Base-by-base conservation (phyloP, 768 basidiomycete species). In the Hebeloma cylindrosporum region DNA sequence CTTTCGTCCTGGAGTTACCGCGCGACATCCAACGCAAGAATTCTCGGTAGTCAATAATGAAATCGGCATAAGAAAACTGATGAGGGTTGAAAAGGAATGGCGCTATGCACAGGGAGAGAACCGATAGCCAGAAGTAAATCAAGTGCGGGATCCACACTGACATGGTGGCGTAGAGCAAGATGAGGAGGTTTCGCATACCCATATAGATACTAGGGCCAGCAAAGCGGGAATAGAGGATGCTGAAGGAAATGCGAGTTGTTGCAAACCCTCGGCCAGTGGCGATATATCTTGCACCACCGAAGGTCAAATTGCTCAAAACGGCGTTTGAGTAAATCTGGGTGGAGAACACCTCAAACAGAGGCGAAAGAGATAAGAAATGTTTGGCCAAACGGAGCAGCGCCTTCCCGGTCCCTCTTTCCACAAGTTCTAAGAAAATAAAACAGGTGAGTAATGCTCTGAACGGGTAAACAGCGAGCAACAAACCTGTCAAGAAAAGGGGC, bases 41-140 rank as follows among this genome's bases (percentile, higher is more conserved):
- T 63, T 99, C 96, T 45, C 96, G 85, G 65, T 98, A 98, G 68
- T 99, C 96, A 63, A 98, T 93, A 69, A 98, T 87, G 69, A 95
- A 99, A 69, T 99, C 96, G 57, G 91, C 70, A 64, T 85, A 91
- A 7, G 92, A 91, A 79, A 98, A 99, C 66, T 98, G 96, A 67
- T 99, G 95, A n/a, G 96, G 96, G 70, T 99, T 99, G 82, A 99
- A 99, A 48, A 99, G 52, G 83, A 98, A 99, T 0, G 96, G 96
- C 26, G 96, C 93, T 56, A 98, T 79, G 68, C 92, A 95, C 14
- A 99, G 81, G 7, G 94, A 93, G 47, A 94, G 66, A 45, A 97
- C 92, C 11, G 96, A 95, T 64, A 92, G 79, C 95, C 95, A 98
- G 82, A 98, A 99, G 77, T 98, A 99, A 69, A 95, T 91, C 56